Percentiles rank a stretch among this genome's conserved stretches.
Evolutionary conservation across 441 rosid genomes (phyloP).

Genomic region (Euphorbia schlechtendalii): DNA sequence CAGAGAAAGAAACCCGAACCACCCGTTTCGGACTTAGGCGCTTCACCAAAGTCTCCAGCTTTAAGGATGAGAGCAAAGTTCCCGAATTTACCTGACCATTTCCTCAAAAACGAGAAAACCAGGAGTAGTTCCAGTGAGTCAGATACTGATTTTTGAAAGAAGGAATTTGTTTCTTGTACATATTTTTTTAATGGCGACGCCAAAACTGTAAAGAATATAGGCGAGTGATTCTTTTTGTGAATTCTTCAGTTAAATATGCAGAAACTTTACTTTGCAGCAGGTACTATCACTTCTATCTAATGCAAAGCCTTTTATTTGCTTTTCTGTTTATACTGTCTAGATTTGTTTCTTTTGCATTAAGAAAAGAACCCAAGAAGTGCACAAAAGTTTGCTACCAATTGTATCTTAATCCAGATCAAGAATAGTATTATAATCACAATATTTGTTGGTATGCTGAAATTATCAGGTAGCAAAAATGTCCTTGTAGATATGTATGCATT

Average conservation of each 20-base stretch:
- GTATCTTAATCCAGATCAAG: not conserved
- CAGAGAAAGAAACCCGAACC: constrained; percentile 41
- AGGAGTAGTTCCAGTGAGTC: constrained; percentile 46
- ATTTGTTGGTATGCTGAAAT: not conserved
- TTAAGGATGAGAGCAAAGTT: constrained; percentile 46
- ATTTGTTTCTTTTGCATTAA: not conserved
- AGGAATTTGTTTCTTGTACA: constrained; percentile 12
- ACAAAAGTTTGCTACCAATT: not conserved
- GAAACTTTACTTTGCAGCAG: not conserved
- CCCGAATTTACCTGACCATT: constrained; percentile 63
- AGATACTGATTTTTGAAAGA: constrained; percentile 45
- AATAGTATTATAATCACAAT: not conserved
- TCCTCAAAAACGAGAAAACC: constrained; percentile 37
- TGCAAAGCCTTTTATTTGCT: not conserved
- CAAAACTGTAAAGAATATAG: not conserved
- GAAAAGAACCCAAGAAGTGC: too few species aligned
- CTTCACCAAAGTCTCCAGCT: constrained; percentile 31
- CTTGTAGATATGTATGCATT: not conserved
- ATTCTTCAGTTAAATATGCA: too few species aligned
- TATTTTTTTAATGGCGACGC: constrained; percentile 8
- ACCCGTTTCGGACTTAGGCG: constrained; percentile 22
- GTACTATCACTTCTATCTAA: not conserved
- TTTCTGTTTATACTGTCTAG: not conserved
- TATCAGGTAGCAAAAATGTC: not conserved
- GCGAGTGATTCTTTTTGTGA: constrained; percentile 10